Evolutionary conservation across 371 early-diverging fungal genomes (phyloP).

Genomic region (Mortierella sp.): DNA sequence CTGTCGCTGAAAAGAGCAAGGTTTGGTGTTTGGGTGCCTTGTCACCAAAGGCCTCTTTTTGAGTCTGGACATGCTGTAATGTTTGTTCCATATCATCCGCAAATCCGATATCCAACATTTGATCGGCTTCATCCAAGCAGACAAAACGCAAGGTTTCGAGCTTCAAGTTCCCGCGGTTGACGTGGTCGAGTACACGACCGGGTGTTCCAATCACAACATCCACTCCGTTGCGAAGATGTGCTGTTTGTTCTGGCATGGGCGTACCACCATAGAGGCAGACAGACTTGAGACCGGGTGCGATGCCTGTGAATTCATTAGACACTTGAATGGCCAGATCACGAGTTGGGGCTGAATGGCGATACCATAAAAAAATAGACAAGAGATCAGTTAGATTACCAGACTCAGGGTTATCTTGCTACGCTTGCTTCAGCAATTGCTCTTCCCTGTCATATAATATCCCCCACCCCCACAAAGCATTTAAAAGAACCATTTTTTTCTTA

Average conservation of each 20-base stretch:
- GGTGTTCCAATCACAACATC: slow-evolving; percentile 98
- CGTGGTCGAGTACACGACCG: slow-evolving; percentile 96
- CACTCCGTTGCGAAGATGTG: slow-evolving; percentile 86
- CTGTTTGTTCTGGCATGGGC: slow-evolving; percentile 84
- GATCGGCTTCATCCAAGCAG: slow-evolving; percentile 97
- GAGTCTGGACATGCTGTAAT: slow-evolving; percentile 79
- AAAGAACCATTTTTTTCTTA: background rate
- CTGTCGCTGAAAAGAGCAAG: slow-evolving; percentile 89
- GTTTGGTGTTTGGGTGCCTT: slow-evolving; percentile 80
- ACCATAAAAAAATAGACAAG: background rate
- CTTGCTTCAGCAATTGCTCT: too few relatives aligned
- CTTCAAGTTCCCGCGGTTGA: slow-evolving; percentile 87
- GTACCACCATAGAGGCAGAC: slow-evolving; percentile 79
- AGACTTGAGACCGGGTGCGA: slow-evolving; percentile 71
- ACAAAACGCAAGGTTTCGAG: slow-evolving; percentile 81
- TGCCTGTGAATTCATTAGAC: slow-evolving; percentile 75
- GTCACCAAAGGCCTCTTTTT: slow-evolving; percentile 84
- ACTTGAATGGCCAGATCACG: slow-evolving; percentile 98
- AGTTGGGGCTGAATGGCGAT: slow-evolving; percentile 82
- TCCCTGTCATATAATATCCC: too few relatives aligned
- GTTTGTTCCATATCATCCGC: slow-evolving; percentile 93
- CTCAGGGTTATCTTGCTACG: background rate
- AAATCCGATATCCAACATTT: slow-evolving; percentile 97
- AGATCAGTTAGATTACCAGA: background rate
- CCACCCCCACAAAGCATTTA: too few relatives aligned